phyloP scores from a whole-genome alignment of 1,284 basidiomycete genomes.

The Bondarzewia mesenterica region DNA sequence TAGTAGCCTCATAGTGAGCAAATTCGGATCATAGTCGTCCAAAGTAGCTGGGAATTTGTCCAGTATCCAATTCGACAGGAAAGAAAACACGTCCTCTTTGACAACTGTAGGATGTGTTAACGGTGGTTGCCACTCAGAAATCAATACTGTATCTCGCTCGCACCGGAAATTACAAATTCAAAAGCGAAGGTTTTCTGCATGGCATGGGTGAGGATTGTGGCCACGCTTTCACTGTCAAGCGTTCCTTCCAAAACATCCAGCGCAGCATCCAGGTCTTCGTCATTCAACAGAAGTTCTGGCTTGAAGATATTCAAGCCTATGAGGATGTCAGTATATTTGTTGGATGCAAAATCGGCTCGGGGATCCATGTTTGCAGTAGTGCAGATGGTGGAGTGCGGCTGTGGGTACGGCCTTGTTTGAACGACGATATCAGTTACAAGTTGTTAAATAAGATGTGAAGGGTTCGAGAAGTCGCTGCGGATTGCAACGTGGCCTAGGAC shows the following conservation, averaged over 20 bases:
- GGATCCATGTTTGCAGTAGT: not conserved
- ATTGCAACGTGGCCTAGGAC: not conserved
- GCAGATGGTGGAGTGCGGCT: too few relatives aligned
- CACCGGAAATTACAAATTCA: constrained; percentile 10
- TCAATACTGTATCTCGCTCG: not conserved
- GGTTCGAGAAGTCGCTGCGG: not conserved
- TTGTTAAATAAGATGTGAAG: not conserved
- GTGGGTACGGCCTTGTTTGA: not conserved
- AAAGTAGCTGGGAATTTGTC: constrained; percentile 1
- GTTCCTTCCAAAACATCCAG: constrained; percentile 6
- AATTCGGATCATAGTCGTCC: not conserved
- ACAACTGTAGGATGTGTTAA: too few relatives aligned
- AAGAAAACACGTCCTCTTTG: not conserved
- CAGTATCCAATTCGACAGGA: not conserved
- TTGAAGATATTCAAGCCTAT: constrained; percentile 5
- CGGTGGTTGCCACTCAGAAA: too few relatives aligned
- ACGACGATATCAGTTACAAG: not conserved
- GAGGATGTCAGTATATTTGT: not conserved
- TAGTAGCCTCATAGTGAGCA: not conserved
- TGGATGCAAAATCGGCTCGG: not conserved
- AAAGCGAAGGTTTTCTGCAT: constrained; percentile 3
- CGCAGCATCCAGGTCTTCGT: constrained; percentile 3
- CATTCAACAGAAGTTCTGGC: not conserved
- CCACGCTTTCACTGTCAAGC: constrained; percentile 4
- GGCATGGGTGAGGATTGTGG: constrained; percentile 4